Percentiles rank a stretch among this genome's conserved stretches.
Conservation (phyloP, 2,329 filamentous ascomycete species). For the Mycogone perniciosa region DNA sequence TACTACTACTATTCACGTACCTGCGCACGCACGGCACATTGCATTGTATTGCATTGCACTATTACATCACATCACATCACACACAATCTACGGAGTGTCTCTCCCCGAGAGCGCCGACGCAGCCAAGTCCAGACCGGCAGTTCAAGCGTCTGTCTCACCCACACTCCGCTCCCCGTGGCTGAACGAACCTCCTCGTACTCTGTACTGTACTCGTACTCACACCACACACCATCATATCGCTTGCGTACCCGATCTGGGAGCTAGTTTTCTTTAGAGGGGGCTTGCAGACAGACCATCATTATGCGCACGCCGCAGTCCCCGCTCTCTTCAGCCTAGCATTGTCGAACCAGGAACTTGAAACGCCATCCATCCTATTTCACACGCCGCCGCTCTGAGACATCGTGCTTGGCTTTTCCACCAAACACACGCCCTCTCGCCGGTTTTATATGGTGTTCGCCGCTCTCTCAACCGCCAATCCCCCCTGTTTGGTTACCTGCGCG, state of each 20-base stretch:
- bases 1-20: no score
- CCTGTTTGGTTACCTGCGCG: no score
- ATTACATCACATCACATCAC: background rate
- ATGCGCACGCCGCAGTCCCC: conserved; percentile 13
- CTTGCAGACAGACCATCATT: background rate
- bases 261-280: background rate
- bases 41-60: no score
- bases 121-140: background rate
- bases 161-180: background rate
- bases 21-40: no score
- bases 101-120: background rate
- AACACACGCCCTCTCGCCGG: background rate
- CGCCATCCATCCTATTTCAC: background rate
- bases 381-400: background rate
- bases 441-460: background rate
- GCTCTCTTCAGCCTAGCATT: conserved; percentile 13
- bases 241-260: background rate
- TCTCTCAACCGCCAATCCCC: no score
- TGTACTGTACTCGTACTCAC: background rate
- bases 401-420: background rate
- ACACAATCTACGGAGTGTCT: background rate
- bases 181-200: background rate
- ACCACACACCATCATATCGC: background rate
- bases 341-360: conserved; percentile 15
- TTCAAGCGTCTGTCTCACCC: background rate